Evolutionary conservation across 176 grass and related monocot species (phyloP).

Genomic region (Rhipidocladum racemiflorum): DNA sequence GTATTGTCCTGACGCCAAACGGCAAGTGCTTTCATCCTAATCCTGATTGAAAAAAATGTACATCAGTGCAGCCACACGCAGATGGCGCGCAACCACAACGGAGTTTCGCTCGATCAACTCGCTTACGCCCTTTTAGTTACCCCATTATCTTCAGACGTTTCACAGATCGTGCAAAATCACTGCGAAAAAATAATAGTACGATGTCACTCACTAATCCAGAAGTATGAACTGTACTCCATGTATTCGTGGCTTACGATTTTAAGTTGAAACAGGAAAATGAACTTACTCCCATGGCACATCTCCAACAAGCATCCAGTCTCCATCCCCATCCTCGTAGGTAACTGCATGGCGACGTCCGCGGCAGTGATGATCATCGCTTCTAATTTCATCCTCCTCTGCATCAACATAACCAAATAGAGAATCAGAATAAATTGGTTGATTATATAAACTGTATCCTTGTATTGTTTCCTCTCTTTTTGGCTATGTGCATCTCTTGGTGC

Average conservation of each 20-base stretch:
- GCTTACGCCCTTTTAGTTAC: not conserved
- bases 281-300: conserved; percentile 97
- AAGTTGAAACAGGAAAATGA: not conserved
- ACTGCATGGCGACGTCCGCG: conserved; percentile 28
- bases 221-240: not conserved
- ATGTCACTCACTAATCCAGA: conserved; percentile 9
- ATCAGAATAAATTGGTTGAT: not conserved
- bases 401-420: not conserved
- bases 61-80: not conserved
- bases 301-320: conserved; percentile 94
- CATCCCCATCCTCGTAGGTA: conserved; percentile 79
- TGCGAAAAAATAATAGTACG: not conserved
- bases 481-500: too few species aligned
- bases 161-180: conserved; percentile 62
- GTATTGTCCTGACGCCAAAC: not conserved
- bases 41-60: not conserved
- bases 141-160: conserved; percentile 81
- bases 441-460: not conserved
- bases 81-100: not conserved
- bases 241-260: not conserved
- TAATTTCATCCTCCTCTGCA: not conserved
- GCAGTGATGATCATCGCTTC: not conserved
- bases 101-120: not conserved
- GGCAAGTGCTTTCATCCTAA: not conserved
- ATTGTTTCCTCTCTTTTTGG: not conserved